A percentile compares a stretch with the other conserved stretches of the same genome.
Conservation (phyloP, 306 rosid species). For the Pyrus betulifolia region DNA sequence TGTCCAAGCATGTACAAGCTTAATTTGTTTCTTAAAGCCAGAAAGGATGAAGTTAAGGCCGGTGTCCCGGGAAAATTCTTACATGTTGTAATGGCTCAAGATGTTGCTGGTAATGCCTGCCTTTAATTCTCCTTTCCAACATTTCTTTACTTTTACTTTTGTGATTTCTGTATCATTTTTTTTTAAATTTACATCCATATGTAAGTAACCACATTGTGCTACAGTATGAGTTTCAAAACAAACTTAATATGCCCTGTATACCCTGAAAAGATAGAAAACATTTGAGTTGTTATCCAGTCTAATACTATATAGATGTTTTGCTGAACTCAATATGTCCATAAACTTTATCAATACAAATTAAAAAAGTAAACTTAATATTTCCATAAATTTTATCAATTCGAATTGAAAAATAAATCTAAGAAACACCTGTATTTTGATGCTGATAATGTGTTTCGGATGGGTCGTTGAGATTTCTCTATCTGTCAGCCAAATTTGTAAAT, state of each 20-base stretch:
- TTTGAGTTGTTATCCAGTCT: background rate
- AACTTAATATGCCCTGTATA: background rate
- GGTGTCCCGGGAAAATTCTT: constrained; percentile 74
- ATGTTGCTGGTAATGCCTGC: constrained; percentile 49
- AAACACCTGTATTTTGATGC: background rate
- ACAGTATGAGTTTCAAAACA: background rate
- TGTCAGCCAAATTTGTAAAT: background rate
- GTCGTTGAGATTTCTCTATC: background rate
- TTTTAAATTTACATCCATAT: background rate
- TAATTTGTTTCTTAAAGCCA: constrained; percentile 52
- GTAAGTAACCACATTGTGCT: background rate
- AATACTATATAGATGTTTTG: no score
- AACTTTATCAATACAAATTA: background rate
- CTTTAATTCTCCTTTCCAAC: background rate
- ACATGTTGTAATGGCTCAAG: constrained; percentile 56
- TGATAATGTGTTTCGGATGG: background rate
- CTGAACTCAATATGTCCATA: background rate
- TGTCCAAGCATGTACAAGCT: constrained; percentile 54
- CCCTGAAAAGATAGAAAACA: background rate
- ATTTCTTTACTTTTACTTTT: background rate
- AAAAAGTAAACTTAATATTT: background rate
- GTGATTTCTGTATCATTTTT: background rate
- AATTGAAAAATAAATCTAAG: background rate
- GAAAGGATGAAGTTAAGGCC: constrained; percentile 60
- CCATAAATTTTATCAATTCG: background rate